A percentile compares a stretch with the other conserved stretches of the same genome.
Conservation (phyloP, 768 basidiomycete species). For the Lactarius indigo region DNA sequence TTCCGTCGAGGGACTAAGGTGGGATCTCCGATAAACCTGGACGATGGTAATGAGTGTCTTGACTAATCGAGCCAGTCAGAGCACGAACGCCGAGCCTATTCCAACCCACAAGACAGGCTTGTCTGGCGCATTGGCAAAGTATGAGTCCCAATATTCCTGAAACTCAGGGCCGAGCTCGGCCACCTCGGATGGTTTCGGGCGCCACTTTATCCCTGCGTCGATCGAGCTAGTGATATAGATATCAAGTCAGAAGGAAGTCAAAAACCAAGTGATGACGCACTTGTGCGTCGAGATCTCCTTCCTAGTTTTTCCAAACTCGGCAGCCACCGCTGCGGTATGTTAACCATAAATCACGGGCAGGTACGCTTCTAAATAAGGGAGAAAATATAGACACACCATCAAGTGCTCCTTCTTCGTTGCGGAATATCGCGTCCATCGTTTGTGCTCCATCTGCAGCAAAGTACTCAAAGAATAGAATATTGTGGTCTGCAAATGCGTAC, state of each 20-base stretch:
- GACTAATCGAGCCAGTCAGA: not conserved
- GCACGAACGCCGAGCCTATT: conserved; percentile 40
- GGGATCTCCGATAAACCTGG: conserved; percentile 25
- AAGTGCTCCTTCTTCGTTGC: conserved; percentile 19
- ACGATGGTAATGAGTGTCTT: not conserved
- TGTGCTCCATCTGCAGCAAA: conserved; percentile 19
- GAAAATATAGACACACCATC: conserved; percentile 11
- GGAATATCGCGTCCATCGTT: conserved; percentile 25
- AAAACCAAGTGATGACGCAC: conserved; percentile 25
- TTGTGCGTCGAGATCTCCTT: conserved; percentile 52
- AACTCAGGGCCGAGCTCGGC: conserved; percentile 49
- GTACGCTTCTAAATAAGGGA: not conserved
- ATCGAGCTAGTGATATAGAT: conserved; percentile 23
- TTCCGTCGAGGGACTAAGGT: conserved; percentile 12
- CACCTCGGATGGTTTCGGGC: conserved; percentile 49
- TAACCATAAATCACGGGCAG: no score
- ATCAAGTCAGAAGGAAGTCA: not conserved
- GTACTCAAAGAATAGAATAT: conserved; percentile 21
- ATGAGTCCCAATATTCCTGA: conserved; percentile 44
- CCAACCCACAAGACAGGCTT: conserved; percentile 51
- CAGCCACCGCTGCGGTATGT: conserved; percentile 31
- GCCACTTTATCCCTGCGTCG: conserved; percentile 54
- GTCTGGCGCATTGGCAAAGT: conserved; percentile 50
- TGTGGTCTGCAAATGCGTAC: conserved; percentile 16
- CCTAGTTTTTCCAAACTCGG: conserved; percentile 38